Evolutionary conservation across 257 asterid species (phyloP).

Genomic region (Cynanchum wilfordii): DNA sequence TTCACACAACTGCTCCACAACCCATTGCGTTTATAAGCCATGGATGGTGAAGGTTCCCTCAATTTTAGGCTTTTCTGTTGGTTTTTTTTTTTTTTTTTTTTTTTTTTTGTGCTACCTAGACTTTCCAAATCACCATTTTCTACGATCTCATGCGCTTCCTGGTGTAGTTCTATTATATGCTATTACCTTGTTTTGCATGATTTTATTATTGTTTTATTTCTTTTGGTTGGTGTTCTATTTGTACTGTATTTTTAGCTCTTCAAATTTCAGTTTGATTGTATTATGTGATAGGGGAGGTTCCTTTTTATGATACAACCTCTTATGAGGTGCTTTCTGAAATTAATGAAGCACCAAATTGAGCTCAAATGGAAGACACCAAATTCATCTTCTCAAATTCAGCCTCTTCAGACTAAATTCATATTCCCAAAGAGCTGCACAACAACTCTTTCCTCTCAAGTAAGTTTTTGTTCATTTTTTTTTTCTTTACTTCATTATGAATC

Average conservation of each 20-base stretch:
- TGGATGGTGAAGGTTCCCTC: background rate
- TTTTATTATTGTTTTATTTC: background rate
- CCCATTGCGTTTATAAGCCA: background rate
- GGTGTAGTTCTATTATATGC: background rate
- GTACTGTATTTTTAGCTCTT: background rate
- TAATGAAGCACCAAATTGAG: too few species aligned
- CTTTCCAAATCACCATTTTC: background rate
- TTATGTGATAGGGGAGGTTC: too few species aligned
- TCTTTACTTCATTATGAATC: too few species aligned
- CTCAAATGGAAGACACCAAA: too few species aligned
- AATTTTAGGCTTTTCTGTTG: background rate
- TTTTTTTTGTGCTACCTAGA: background rate
- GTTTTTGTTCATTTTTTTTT: too few species aligned
- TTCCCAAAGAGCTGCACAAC: too few species aligned
- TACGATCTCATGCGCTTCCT: background rate
- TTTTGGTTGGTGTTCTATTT: background rate
- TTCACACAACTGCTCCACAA: background rate
- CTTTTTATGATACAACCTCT: too few species aligned
- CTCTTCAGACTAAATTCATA: too few species aligned
- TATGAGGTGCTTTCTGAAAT: too few species aligned
- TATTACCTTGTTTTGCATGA: background rate
- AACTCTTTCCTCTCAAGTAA: too few species aligned
- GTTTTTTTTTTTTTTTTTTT: too few species aligned
- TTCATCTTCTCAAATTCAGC: too few species aligned
- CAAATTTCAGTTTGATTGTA: background rate